Percentiles rank a stretch among this genome's conserved stretches.
Evolutionary conservation across 768 basidiomycete genomes (phyloP).

Genomic region (Tricholoma sp.): DNA sequence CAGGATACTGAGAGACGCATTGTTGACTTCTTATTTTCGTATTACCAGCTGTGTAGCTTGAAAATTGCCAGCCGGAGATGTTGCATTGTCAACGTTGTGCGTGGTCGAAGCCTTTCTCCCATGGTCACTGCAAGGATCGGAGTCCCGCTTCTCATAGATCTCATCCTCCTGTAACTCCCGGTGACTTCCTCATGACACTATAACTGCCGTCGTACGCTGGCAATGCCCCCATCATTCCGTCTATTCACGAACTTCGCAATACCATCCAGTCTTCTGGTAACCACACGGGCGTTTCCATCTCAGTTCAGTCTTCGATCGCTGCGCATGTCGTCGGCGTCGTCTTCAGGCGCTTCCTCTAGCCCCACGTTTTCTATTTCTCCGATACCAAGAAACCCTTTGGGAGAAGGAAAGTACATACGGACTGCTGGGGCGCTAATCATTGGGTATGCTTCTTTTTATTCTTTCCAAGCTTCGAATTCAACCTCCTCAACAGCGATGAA

Average conservation of each 20-base stretch:
- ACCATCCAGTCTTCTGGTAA: constrained; percentile 1
- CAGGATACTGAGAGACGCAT: too few relatives aligned
- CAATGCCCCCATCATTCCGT: constrained; percentile 10
- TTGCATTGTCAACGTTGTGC: too few relatives aligned
- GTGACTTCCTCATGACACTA: not conserved
- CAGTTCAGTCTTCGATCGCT: constrained; percentile 3
- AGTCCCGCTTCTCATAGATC: not conserved
- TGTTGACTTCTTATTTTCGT: too few relatives aligned
- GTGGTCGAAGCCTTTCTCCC: not conserved
- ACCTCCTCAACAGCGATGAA: constrained; percentile 57
- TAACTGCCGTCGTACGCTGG: not conserved
- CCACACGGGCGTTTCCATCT: constrained; percentile 6
- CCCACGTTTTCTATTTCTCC: constrained; percentile 47
- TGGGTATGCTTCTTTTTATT: constrained; percentile 41
- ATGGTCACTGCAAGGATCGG: not conserved
- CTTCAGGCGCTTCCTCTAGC: not conserved
- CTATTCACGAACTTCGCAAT: constrained; percentile 3
- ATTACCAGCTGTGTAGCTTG: too few relatives aligned
- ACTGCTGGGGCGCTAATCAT: constrained; percentile 75
- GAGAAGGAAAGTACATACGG: constrained; percentile 65
- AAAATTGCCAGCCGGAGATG: too few relatives aligned
- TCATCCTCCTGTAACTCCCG: not conserved
- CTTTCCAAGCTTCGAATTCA: not conserved
- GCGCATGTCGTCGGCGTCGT: constrained; percentile 11
- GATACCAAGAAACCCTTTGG: constrained; percentile 59